Conservation (phyloP, 441 rosid species). For the Hypseocharis bilobata region DNA sequence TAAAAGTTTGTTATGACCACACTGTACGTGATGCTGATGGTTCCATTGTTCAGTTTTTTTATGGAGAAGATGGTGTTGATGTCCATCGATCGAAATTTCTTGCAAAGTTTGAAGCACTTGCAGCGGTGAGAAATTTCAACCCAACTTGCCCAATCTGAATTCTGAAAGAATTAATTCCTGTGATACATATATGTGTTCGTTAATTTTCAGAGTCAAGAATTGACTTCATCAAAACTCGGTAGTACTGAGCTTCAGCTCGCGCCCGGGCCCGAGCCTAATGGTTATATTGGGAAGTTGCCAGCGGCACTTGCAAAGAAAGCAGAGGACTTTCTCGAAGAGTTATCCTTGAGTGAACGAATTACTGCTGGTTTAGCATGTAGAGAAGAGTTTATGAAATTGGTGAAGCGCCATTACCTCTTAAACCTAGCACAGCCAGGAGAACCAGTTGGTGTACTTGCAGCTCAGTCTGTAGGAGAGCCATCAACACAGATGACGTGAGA, state of each 20-base stretch:
- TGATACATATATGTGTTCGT: constrained; percentile 7
- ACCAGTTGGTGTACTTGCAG: constrained; percentile 96
- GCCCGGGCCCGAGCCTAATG: constrained; percentile 26
- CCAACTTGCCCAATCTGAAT: constrained; percentile 13
- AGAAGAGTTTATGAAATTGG: constrained; percentile 49
- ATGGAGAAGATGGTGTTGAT: constrained; percentile 98
- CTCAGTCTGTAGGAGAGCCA: constrained; percentile 99
- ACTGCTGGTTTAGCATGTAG: constrained; percentile 33
- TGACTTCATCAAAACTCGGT: constrained; percentile 39
- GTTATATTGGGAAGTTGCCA: constrained; percentile 56
- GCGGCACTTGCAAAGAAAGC: constrained; percentile 58
- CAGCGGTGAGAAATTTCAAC: constrained; percentile 39
- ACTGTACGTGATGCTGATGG: constrained; percentile 97
- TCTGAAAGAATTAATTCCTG: constrained; percentile 13
- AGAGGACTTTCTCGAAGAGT: constrained; percentile 43
- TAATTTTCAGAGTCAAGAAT: constrained; percentile 64
- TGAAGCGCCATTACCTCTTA: constrained; percentile 60
- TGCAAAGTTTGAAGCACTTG: constrained; percentile 57
- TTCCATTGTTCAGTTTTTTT: constrained; percentile 77
- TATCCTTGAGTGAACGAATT: constrained; percentile 34
- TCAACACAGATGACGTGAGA: constrained; percentile 99
- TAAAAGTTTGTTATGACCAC: constrained; percentile 79
- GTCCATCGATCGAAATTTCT: constrained; percentile 83
- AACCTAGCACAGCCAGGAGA: constrained; percentile 99
- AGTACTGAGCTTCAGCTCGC: constrained; percentile 26